Percentiles rank a stretch among this genome's conserved stretches.
Evolutionary conservation across 495 filamentous ascomycete species (phyloP).

Genomic region (Pseudotulostoma volvatum): DNA sequence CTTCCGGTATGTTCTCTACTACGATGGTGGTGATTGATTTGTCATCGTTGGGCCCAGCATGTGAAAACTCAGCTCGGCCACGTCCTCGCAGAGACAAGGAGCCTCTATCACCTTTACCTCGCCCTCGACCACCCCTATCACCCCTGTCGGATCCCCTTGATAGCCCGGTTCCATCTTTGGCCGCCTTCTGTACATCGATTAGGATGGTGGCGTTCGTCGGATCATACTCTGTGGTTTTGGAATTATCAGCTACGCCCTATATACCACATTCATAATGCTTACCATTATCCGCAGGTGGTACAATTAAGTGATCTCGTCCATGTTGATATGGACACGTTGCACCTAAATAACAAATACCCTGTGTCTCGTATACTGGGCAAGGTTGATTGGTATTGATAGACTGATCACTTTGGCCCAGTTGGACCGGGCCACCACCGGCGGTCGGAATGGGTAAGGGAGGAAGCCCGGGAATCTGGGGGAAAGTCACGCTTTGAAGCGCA

Average conservation of each 20-base stretch:
- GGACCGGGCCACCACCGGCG: slow-evolving; percentile 7
- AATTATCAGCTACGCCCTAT: slow-evolving; percentile 2
- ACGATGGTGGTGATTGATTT: slow-evolving; percentile 65
- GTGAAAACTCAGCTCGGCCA: slow-evolving; percentile 55
- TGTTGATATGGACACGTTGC: slow-evolving; percentile 72
- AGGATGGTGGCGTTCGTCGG: slow-evolving; percentile 47
- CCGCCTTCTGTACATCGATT: slow-evolving; percentile 15
- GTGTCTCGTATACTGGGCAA: slow-evolving; percentile 77
- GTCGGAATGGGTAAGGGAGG: slow-evolving; percentile 29
- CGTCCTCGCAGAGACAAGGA: slow-evolving; percentile 26
- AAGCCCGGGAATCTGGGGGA: slow-evolving; percentile 40
- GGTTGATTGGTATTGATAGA: slow-evolving; percentile 34
- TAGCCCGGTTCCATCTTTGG: slow-evolving; percentile 7
- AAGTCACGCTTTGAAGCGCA: slow-evolving; percentile 52
- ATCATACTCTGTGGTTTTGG: slow-evolving; percentile 57
- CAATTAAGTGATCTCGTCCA: slow-evolving; percentile 39
- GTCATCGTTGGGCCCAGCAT: slow-evolving; percentile 58
- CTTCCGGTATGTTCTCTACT: slow-evolving; percentile 82
- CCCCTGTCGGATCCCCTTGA: slow-evolving; percentile 20
- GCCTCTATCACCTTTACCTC: slow-evolving; percentile 28
- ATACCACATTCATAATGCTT: too few species aligned
- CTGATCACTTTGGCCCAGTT: slow-evolving; percentile 17
- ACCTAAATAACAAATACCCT: slow-evolving; percentile 71
- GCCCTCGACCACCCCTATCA: slow-evolving; percentile 27
- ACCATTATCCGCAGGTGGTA: slow-evolving; percentile 36